Percentiles rank a stretch among this genome's conserved stretches.
Conservation (phyloP, 129 eudicot genomes). For the Chrysanthemum seticuspe region DNA sequence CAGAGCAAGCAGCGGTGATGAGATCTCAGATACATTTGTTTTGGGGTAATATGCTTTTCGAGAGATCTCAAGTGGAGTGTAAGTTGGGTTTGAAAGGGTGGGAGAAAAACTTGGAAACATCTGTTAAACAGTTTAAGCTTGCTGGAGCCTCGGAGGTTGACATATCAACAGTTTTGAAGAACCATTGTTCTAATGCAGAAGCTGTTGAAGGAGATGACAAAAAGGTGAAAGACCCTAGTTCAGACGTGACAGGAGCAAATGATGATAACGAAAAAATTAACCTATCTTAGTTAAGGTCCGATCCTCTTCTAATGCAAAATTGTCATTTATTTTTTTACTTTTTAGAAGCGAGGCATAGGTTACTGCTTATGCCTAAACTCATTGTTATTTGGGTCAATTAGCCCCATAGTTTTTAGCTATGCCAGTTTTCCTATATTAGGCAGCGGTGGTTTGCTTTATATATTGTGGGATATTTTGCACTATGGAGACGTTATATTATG, state of each 20-base stretch:
- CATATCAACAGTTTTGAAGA: conserved; percentile 69
- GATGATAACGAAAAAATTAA: too few relatives aligned
- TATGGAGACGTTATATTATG: background rate
- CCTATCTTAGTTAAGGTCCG: too few relatives aligned
- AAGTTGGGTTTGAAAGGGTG: conserved; percentile 59
- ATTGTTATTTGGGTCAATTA: background rate
- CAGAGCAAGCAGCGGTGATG: conserved; percentile 47
- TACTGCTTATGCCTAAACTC: background rate
- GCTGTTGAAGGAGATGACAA: conserved; percentile 15
- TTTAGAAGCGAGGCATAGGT: too few relatives aligned
- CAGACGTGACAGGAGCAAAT: too few relatives aligned
- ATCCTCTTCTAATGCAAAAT: too few relatives aligned
- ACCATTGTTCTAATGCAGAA: conserved; percentile 62
- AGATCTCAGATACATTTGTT: conserved; percentile 60
- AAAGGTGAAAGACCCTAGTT: too few relatives aligned
- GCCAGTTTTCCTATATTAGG: conserved; percentile 10
- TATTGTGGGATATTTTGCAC: background rate
- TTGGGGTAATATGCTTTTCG: conserved; percentile 76
- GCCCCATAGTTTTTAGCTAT: background rate
- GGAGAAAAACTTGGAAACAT: conserved; percentile 73
- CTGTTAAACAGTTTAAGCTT: conserved; percentile 71
- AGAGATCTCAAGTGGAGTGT: conserved; percentile 72
- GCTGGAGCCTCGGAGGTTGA: conserved; percentile 70
- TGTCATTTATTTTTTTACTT: too few relatives aligned
- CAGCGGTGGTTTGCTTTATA: background rate